Percentiles rank a stretch among this genome's conserved stretches.
Evolutionary conservation across 2,329 filamentous ascomycete genomes (phyloP).

Genomic region (Pseudogymnoascus sp.): DNA sequence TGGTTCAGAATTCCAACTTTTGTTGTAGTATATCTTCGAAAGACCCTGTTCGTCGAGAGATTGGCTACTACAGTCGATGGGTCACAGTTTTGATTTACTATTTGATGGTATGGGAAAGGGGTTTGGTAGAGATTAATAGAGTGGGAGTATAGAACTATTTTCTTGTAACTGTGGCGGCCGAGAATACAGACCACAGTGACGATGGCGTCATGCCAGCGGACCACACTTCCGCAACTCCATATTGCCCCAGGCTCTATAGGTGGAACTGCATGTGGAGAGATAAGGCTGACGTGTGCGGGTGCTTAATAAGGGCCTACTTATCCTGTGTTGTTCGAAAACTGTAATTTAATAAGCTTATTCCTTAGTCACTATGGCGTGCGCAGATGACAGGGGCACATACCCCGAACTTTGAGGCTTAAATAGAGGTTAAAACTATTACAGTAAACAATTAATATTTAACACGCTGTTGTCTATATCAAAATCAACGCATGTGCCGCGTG

Average conservation of each 20-base stretch:
- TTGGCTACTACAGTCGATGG: constrained; percentile 20
- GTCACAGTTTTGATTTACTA: constrained; percentile 12
- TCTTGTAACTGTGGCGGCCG: background rate
- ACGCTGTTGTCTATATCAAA: background rate
- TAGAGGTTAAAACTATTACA: background rate
- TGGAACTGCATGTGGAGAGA: background rate
- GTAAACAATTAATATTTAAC: background rate
- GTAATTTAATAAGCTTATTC: background rate
- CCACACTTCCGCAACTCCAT: background rate
- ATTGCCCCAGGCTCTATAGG: background rate
- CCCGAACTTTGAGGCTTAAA: background rate
- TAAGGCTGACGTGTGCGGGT: background rate
- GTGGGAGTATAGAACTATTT: background rate
- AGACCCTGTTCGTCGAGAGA: constrained; percentile 24
- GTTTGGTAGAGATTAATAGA: background rate
- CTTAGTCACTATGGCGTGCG: background rate
- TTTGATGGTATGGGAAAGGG: background rate
- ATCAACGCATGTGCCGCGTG: background rate
- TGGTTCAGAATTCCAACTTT: constrained; percentile 23
- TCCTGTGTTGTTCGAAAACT: background rate
- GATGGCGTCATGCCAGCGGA: background rate
- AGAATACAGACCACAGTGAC: background rate
- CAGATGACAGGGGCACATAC: background rate
- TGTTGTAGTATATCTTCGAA: constrained; percentile 22
- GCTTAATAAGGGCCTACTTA: background rate